Evolutionary conservation across 441 rosid genomes (phyloP), one percentile per base, ranked within the genome.

Genomic region (Populus hybrid): DNA sequence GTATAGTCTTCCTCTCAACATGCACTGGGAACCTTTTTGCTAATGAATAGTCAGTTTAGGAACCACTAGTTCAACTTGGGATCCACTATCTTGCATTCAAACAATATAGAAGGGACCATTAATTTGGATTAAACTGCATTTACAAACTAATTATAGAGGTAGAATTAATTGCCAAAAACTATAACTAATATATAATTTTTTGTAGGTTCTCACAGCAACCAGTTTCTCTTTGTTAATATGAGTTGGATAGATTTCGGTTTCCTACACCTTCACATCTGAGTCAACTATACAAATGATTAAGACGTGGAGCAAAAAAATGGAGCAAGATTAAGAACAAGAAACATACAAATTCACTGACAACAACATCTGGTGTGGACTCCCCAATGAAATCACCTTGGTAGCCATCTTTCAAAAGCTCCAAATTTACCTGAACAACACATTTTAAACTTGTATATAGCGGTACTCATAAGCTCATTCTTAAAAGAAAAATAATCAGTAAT

Each of bases 321-420:
- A 78, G 26, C 2, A 78, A 10, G 61, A 76, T 24, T 32, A 70
- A 69, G 80, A 40, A 71, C 40, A 73, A 68, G 80, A 80, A 79
- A 88, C 99, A 42, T 91, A 95, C 99, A 89, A 93, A 89, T 87
- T 92, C 93, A 57, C 84, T 84, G 81, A 93, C 92, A 72, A 95
- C 87, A 84, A 87, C 92, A 78, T 93, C 99, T 54, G 99, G 99
- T 63, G 97, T 95, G 65, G 86, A 86, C 87, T 93, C 99, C 64
- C 94, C 98, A 70, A 93, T 87, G 71, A 95, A 88, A 84, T 95
- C 99, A 78, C 89, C 93, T 38, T 87, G 89, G 74, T 93, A 93
- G 59, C 97, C 97, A 84, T 95, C 98, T 80, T 86, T 92, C 74
- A 84, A 81, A 24, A 86, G 85, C 89, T 93, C 97, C 83, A 86